phyloP scores from a whole-genome alignment of 2,329 filamentous ascomycete genomes.

The Neofusicoccum cordaticola region DNA sequence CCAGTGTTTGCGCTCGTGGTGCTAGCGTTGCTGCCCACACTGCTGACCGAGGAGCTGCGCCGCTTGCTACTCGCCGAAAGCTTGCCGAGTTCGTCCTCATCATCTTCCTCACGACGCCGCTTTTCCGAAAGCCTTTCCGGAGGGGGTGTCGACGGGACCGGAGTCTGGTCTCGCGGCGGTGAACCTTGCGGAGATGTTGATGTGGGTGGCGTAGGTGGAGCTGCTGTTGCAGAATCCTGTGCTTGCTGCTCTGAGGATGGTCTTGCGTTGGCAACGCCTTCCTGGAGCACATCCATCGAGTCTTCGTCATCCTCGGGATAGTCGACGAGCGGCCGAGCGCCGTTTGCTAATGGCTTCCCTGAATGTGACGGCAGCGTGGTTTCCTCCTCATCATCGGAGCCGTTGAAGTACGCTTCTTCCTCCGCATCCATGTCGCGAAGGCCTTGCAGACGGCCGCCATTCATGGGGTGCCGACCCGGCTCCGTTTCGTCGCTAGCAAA shows the following conservation, averaged over 20 bases:
- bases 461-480: slow-evolving; percentile 46
- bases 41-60: slow-evolving; percentile 40
- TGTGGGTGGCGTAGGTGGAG: slow-evolving; percentile 4
- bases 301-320: slow-evolving; percentile 91
- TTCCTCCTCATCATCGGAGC: slow-evolving; percentile 79
- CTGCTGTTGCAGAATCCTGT: not conserved
- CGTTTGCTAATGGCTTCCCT: slow-evolving; percentile 49
- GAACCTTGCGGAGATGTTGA: slow-evolving; percentile 15
- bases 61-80: slow-evolving; percentile 56
- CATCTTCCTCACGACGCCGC: slow-evolving; percentile 85
- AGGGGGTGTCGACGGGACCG: slow-evolving; percentile 22
- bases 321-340: slow-evolving; percentile 73
- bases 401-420: slow-evolving; percentile 93
- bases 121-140: slow-evolving; percentile 84
- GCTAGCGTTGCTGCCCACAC: slow-evolving; percentile 21
- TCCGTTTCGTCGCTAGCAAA: slow-evolving; percentile 72
- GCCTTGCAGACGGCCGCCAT: slow-evolving; percentile 61
- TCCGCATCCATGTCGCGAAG: slow-evolving; percentile 80
- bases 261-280: not conserved
- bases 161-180: slow-evolving; percentile 1
- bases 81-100: slow-evolving; percentile 88
- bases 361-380: slow-evolving; percentile 32
- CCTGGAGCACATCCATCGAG: slow-evolving; percentile 46
- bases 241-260: not conserved
- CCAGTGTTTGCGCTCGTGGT: slow-evolving; percentile 26